Percentiles rank a stretch among this genome's conserved stretches.
These are phyloP conservation scores for Alternaria triticina DNA, from an alignment of 2,329 filamentous ascomycete species.

Conservation along the genomic window DNA sequence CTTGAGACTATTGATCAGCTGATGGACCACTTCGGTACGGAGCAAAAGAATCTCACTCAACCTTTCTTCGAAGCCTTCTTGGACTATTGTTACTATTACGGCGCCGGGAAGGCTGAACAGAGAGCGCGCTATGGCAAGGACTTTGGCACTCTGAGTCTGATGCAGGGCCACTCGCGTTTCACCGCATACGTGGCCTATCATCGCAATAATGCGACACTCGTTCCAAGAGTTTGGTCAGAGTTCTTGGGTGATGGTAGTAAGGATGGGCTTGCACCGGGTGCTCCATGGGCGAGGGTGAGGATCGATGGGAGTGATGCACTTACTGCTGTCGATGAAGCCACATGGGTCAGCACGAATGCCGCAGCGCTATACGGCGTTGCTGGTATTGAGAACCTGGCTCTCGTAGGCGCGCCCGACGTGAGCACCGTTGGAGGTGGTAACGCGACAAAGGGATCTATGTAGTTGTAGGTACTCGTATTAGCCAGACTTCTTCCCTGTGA, in stretches of 20 bases:
- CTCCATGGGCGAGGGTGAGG: conserved; percentile 50
- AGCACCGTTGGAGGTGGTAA: conserved; percentile 20
- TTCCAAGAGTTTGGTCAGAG: conserved; percentile 61
- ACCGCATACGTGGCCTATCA: conserved; percentile 61
- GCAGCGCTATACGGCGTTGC: conserved; percentile 64
- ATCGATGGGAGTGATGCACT: conserved; percentile 56
- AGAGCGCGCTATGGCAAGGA: conserved; percentile 58
- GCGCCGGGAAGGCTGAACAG: conserved; percentile 59
- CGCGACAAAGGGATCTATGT: background rate
- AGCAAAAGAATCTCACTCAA: conserved; percentile 52
- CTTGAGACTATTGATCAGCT: conserved; percentile 65
- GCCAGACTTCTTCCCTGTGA: background rate
- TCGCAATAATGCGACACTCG: conserved; percentile 56
- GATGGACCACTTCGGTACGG: conserved; percentile 53
- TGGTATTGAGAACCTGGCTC: conserved; percentile 62
- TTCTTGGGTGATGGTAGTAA: conserved; percentile 54
- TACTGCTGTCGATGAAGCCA: conserved; percentile 60
- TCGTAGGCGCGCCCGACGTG: conserved; percentile 34
- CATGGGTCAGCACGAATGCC: conserved; percentile 65
- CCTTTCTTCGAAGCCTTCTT: conserved; percentile 63
- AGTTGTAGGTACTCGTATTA: background rate
- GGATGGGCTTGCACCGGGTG: conserved; percentile 49
- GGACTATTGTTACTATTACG: conserved; percentile 67
- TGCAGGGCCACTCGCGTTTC: conserved; percentile 65
- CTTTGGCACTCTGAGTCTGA: conserved; percentile 56